Conservation (phyloP, 345 rosid genomes). For the Melaleuca alternifolia region DNA sequence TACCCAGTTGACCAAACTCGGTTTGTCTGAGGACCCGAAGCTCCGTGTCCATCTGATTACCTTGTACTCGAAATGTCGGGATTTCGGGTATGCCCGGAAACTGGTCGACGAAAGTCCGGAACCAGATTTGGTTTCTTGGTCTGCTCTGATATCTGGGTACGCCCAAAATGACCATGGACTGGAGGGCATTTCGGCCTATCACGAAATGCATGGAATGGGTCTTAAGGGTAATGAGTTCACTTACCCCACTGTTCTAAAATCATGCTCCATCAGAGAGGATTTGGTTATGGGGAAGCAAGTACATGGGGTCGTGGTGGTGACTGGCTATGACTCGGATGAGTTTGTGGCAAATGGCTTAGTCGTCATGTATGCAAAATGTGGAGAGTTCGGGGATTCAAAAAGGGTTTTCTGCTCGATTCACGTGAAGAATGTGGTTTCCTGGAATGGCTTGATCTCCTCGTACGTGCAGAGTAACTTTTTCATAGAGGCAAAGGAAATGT, state of each 20-base stretch:
- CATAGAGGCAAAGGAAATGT: constrained; percentile 32
- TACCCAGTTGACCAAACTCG: constrained; percentile 22
- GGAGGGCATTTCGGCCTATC: constrained; percentile 31
- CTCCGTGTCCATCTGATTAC: constrained; percentile 20
- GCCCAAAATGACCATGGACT: constrained; percentile 28
- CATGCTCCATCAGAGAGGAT: constrained; percentile 30
- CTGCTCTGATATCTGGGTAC: constrained; percentile 56
- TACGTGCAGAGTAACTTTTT: constrained; percentile 34
- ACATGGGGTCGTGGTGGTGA: constrained; percentile 38
- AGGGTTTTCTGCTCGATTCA: constrained; percentile 36
- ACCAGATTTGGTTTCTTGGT: constrained; percentile 51
- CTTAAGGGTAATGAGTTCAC: constrained; percentile 46
- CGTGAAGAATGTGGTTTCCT: constrained; percentile 37
- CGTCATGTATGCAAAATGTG: constrained; percentile 49
- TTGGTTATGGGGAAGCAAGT: constrained; percentile 45
- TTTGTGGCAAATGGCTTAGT: constrained; percentile 49
- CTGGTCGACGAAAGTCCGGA: constrained; percentile 50
- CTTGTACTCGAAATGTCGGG: constrained; percentile 22
- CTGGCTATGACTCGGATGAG: constrained; percentile 46
- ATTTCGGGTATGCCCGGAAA: constrained; percentile 30
- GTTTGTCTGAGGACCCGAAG: constrained; percentile 16
- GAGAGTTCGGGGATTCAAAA: constrained; percentile 33
- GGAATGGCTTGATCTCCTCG: constrained; percentile 52
- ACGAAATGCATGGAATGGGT: constrained; percentile 37
- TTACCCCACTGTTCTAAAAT: constrained; percentile 49